Conservation (phyloP, 73 alveolate genomes). For the Paramecium sonneborni region DNA sequence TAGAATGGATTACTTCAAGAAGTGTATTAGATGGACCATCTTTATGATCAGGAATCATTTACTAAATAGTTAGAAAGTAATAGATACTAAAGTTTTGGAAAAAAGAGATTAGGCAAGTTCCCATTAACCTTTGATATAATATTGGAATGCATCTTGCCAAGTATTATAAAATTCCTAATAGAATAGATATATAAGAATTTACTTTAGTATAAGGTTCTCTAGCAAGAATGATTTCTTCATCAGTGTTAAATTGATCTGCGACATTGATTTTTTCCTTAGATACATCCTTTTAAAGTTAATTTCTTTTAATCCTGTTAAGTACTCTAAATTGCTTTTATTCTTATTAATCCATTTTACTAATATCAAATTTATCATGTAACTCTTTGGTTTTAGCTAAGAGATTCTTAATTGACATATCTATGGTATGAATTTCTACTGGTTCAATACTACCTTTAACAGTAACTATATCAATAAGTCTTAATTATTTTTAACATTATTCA, state of each 20-base stretch:
- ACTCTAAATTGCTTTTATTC: constrained; percentile 67
- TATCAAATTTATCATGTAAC: constrained; percentile 28
- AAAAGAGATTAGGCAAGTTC: constrained; percentile 78
- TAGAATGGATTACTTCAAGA: constrained; percentile 63
- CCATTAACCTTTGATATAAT: constrained; percentile 90
- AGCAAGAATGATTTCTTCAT: constrained; percentile 79
- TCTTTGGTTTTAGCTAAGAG: constrained; percentile 13
- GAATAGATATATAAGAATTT: neutral
- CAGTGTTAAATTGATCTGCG: constrained; percentile 70
- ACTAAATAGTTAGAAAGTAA: neutral
- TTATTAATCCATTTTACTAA: neutral
- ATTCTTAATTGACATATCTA: constrained; percentile 50
- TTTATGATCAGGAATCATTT: constrained; percentile 55
- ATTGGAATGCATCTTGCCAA: constrained; percentile 79
- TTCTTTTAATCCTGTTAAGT: constrained; percentile 54
- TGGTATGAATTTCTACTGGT: constrained; percentile 72
- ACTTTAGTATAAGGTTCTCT: constrained; percentile 77
- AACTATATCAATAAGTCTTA: constrained; percentile 77
- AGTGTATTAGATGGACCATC: constrained; percentile 74
- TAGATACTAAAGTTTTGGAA: constrained; percentile 67
- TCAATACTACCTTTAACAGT: constrained; percentile 76
- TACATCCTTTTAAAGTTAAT: constrained; percentile 42
- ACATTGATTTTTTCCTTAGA: constrained; percentile 41
- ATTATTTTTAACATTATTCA: constrained; percentile 46
- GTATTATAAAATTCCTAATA: constrained; percentile 66